Conservation (phyloP, 768 basidiomycete species). For the Cystofilobasidium ferigula region DNA sequence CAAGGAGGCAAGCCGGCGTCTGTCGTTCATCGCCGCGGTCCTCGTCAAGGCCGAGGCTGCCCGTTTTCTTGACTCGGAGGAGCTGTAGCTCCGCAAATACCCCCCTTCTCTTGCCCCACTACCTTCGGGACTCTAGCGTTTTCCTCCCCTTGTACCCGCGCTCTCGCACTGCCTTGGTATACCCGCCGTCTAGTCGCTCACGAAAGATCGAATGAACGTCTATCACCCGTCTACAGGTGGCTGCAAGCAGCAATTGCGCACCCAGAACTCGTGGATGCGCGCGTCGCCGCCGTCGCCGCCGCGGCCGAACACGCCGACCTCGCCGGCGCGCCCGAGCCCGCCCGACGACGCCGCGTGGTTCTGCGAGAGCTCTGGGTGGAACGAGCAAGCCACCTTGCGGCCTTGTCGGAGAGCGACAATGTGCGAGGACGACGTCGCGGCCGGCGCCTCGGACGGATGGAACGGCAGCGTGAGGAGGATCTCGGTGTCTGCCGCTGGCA, state of each 20-base stretch:
- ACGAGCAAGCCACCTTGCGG: constrained; percentile 17
- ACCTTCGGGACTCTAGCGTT: not conserved
- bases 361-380: constrained; percentile 23
- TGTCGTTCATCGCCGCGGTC: constrained; percentile 1
- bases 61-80: not conserved
- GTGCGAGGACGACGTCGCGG: not conserved
- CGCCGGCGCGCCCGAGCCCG: not conserved
- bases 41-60: not conserved
- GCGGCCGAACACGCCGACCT: not conserved
- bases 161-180: too few relatives aligned
- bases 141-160: too few relatives aligned
- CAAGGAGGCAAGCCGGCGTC: not conserved
- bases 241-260: not conserved
- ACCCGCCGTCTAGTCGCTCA: too few relatives aligned
- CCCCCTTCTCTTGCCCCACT: not conserved
- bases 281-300: not conserved
- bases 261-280: constrained; percentile 4
- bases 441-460: not conserved
- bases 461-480: constrained; percentile 23
- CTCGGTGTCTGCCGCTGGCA: not conserved
- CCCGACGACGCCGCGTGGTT: not conserved
- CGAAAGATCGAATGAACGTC: too few relatives aligned
- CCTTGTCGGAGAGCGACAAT: constrained; percentile 21
- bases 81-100: not conserved
- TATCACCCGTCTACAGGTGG: too few relatives aligned